Percentiles rank a stretch among this genome's conserved stretches.
These are phyloP conservation scores for Macadamia integrifolia DNA, from an alignment of 164 flowering plant genomes.

Conservation along the genomic window DNA sequence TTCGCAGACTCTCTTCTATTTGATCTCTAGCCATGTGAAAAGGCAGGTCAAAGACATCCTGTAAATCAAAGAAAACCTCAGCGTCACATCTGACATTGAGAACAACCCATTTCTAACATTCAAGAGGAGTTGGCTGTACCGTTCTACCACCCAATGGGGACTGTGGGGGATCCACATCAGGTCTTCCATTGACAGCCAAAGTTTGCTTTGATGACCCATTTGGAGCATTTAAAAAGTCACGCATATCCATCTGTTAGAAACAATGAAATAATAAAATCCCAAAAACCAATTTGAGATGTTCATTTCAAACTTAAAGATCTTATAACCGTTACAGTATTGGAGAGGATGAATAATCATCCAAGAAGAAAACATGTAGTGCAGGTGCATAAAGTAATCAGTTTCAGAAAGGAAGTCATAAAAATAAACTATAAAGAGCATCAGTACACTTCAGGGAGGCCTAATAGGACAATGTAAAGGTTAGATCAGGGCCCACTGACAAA, in stretches of 20 bases:
- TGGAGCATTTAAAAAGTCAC: conserved; percentile 91
- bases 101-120: conserved; percentile 8
- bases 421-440: neutral
- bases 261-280: neutral
- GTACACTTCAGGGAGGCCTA: neutral
- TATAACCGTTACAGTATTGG: neutral
- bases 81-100: neutral
- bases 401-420: neutral
- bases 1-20: conserved; percentile 90
- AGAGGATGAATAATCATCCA: neutral
- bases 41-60: conserved; percentile 98
- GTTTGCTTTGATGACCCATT: conserved; percentile 71
- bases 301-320: neutral
- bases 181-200: conserved; percentile 40
- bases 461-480: too few relatives aligned
- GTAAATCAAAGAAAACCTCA: conserved; percentile 15
- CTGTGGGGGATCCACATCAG: conserved; percentile 56
- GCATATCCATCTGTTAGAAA: conserved; percentile 72
- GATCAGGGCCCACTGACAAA: too few relatives aligned
- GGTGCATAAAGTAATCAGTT: neutral
- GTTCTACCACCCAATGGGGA: conserved; percentile 92
- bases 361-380: neutral
- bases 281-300: neutral
- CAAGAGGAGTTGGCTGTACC: conserved; percentile 36
- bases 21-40: conserved; percentile 95